Percentiles rank a stretch among this genome's conserved stretches.
Conservation (phyloP, 192 early-diverging fungal species). For the Backusella morwellensis region DNA sequence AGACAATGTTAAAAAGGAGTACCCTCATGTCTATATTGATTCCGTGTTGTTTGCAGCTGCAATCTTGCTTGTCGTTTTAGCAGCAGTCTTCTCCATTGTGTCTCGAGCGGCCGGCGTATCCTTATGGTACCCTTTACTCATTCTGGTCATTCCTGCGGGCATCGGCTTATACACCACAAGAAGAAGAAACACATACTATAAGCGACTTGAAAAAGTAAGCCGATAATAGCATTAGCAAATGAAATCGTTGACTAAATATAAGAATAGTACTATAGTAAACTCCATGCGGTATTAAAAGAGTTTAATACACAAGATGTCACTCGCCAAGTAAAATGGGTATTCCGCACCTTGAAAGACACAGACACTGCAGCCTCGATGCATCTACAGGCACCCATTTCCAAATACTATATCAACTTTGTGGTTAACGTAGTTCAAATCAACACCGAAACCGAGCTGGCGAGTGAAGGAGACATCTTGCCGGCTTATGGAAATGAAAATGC, state of each 20-base stretch:
- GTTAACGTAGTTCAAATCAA: constrained; percentile 3
- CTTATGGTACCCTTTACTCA: constrained; percentile 23
- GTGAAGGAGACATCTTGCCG: constrained; percentile 6
- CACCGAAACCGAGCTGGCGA: neutral
- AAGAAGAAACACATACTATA: constrained; percentile 4
- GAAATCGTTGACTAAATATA: neutral
- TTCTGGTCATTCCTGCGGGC: constrained; percentile 14
- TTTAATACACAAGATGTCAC: neutral
- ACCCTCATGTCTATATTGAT: constrained; percentile 15
- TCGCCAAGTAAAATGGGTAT: constrained; percentile 4
- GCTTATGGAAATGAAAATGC: neutral
- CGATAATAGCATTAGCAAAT: neutral
- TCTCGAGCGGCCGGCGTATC: constrained; percentile 26
- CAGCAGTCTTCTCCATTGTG: constrained; percentile 21
- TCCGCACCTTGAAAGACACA: neutral
- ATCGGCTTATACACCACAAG: neutral
- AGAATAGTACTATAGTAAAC: neutral
- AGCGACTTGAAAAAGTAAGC: neutral
- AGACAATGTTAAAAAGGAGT: neutral
- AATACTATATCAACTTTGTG: neutral
- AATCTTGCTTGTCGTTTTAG: constrained; percentile 11
- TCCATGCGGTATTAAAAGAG: neutral
- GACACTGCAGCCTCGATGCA: constrained; percentile 10
- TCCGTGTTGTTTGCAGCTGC: constrained; percentile 11
- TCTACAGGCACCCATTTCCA: neutral